Percentiles rank a stretch among this genome's conserved stretches.
phyloP scores from a whole-genome alignment of 768 basidiomycete genomes.

The Hemileccinum rubropunctum region DNA sequence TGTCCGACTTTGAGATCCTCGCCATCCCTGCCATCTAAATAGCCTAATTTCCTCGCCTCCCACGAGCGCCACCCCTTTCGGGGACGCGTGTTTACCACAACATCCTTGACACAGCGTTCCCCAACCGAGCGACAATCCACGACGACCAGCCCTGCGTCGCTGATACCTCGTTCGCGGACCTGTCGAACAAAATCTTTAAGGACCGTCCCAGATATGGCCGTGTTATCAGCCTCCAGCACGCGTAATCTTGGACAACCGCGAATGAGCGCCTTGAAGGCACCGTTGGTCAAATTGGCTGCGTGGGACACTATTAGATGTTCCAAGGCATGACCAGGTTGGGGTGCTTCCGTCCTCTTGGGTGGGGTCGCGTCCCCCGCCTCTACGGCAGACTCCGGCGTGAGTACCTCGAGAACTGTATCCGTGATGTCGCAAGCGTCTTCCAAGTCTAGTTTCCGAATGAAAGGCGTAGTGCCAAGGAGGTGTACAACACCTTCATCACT shows the following conservation, averaged over 20 bases:
- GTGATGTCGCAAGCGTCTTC: constrained; percentile 77
- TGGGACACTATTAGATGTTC: constrained; percentile 72
- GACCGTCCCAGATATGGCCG: constrained; percentile 59
- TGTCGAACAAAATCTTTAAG: constrained; percentile 67
- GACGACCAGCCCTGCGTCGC: constrained; percentile 58
- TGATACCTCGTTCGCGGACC: constrained; percentile 43
- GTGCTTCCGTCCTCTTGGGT: constrained; percentile 18
- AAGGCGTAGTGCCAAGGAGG: constrained; percentile 65
- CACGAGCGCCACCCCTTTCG: constrained; percentile 73
- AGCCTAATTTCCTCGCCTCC: constrained; percentile 66
- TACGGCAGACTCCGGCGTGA: constrained; percentile 47
- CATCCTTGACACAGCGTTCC: constrained; percentile 61
- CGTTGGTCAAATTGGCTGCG: constrained; percentile 61
- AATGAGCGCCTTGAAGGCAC: constrained; percentile 62
- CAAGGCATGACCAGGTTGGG: constrained; percentile 61
- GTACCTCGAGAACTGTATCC: constrained; percentile 61
- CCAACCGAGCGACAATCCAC: constrained; percentile 74
- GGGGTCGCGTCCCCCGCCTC: constrained; percentile 7
- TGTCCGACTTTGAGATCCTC: constrained; percentile 68
- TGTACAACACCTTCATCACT: constrained; percentile 71
- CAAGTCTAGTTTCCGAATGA: constrained; percentile 76
- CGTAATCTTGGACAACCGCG: constrained; percentile 57
- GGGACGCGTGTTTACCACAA: constrained; percentile 57
- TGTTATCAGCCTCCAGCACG: constrained; percentile 77
- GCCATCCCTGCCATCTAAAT: constrained; percentile 66